A percentile compares a stretch with the other conserved stretches of the same genome.
Evolutionary conservation across 441 rosid species (phyloP).

Genomic region (Populus tomentosa): DNA sequence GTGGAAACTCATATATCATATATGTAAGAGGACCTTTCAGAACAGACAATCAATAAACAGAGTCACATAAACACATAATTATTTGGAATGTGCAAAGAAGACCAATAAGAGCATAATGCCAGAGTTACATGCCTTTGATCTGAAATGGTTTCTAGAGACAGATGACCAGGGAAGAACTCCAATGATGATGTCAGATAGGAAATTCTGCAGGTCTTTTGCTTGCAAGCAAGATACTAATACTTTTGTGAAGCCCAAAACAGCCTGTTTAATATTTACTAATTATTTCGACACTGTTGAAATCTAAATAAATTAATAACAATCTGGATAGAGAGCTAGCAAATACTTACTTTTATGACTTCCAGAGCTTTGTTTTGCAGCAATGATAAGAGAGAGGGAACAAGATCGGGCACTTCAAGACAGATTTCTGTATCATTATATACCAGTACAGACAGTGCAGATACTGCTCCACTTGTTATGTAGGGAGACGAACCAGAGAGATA

Average conservation of each 20-base stretch:
- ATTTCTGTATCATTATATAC: constrained; percentile 62
- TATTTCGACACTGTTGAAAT: constrained; percentile 4
- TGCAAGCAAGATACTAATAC: constrained; percentile 73
- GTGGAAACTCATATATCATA: constrained; percentile 10
- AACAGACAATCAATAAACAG: background rate
- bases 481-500: constrained; percentile 91
- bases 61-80: background rate
- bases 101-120: background rate
- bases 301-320: background rate
- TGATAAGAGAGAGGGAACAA: constrained; percentile 64
- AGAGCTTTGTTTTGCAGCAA: constrained; percentile 76
- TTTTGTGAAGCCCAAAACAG: constrained; percentile 85
- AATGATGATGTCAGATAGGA: constrained; percentile 46
- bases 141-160: constrained; percentile 86
- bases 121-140: constrained; percentile 53
- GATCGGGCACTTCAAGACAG: constrained; percentile 55
- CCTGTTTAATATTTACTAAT: constrained; percentile 39
- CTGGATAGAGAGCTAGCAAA: background rate
- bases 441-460: constrained; percentile 78
- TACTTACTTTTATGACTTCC: constrained; percentile 78
- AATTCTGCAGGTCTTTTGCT: constrained; percentile 59
- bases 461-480: constrained; percentile 92
- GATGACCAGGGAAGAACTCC: constrained; percentile 79
- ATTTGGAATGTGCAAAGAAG: background rate
- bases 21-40: constrained; percentile 3